Conservation (phyloP, 164 flowering plant species). For the Vitis rupestris region DNA sequence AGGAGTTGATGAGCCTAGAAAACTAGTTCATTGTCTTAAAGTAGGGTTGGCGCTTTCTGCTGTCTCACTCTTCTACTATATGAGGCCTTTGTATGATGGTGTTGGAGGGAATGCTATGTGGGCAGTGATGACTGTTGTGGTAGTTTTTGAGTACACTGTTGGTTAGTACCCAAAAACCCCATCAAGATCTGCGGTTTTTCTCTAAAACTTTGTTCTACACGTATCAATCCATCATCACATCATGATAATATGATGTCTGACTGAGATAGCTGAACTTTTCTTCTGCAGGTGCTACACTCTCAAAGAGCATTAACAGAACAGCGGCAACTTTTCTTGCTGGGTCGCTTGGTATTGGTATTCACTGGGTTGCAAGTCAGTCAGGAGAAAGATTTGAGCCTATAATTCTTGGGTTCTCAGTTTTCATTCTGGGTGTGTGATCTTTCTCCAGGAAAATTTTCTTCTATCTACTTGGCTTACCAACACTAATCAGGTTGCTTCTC, state of each 20-base stretch:
- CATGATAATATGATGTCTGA: too few species aligned
- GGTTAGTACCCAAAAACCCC: constrained; percentile 37
- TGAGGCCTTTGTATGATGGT: constrained; percentile 70
- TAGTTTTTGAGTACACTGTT: constrained; percentile 64
- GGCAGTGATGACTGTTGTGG: constrained; percentile 89
- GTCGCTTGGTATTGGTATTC: constrained; percentile 55
- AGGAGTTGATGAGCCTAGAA: constrained; percentile 50
- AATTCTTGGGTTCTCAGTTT: constrained; percentile 53
- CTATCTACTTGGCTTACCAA: background rate
- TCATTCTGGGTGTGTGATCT: constrained; percentile 45
- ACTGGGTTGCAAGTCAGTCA: constrained; percentile 53
- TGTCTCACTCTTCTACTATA: constrained; percentile 68
- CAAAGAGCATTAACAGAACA: constrained; percentile 56
- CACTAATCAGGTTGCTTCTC: background rate
- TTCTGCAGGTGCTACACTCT: constrained; percentile 60
- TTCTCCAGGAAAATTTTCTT: too few species aligned
- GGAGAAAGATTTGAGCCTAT: constrained; percentile 54
- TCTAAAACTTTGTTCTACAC: too few species aligned
- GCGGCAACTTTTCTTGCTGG: constrained; percentile 62
- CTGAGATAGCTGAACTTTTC: too few species aligned
- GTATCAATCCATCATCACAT: too few species aligned
- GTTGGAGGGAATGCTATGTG: constrained; percentile 80
- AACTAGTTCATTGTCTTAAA: constrained; percentile 57
- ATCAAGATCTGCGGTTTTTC: too few species aligned
- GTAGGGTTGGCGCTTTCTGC: constrained; percentile 68